Percentiles rank a stretch among this genome's conserved stretches.
These are phyloP conservation scores for Mucor velutinosus DNA, from an alignment of 371 early-diverging fungal species.

Conservation along the genomic window DNA sequence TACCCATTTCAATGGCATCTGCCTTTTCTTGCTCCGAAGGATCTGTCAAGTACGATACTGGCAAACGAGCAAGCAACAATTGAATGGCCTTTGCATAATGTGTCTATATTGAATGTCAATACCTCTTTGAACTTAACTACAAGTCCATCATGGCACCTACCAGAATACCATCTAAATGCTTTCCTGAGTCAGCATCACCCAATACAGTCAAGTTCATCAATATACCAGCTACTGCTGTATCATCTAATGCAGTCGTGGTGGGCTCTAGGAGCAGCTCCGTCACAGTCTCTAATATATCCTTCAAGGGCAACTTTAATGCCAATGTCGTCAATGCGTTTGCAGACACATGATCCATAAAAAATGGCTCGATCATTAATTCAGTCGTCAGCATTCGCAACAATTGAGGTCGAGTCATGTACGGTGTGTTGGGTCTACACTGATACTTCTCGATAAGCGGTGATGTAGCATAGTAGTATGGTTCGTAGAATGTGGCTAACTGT, in stretches of 20 bases:
- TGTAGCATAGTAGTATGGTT: conserved; percentile 16
- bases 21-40: background rate
- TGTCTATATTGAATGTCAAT: background rate
- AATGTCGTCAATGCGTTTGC: background rate
- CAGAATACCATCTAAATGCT: conserved; percentile 12
- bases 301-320: conserved; percentile 10
- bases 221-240: conserved; percentile 24
- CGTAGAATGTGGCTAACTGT: conserved; percentile 6
- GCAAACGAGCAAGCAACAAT: conserved; percentile 21
- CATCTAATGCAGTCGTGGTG: conserved; percentile 4
- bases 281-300: conserved; percentile 11
- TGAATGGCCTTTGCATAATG: conserved; percentile 31
- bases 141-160: background rate
- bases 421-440: background rate
- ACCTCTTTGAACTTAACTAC: too few relatives aligned
- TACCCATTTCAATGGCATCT: conserved; percentile 8
- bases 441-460: conserved; percentile 7
- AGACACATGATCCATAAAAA: conserved; percentile 24
- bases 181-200: conserved; percentile 20
- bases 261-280: background rate
- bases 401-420: conserved; percentile 7
- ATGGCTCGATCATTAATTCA: conserved; percentile 22
- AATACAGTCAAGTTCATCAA: conserved; percentile 39
- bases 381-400: background rate
- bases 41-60: conserved; percentile 32